phyloP scores from a whole-genome alignment of 2,329 filamentous ascomycete genomes.

The Colletotrichum sp. region DNA sequence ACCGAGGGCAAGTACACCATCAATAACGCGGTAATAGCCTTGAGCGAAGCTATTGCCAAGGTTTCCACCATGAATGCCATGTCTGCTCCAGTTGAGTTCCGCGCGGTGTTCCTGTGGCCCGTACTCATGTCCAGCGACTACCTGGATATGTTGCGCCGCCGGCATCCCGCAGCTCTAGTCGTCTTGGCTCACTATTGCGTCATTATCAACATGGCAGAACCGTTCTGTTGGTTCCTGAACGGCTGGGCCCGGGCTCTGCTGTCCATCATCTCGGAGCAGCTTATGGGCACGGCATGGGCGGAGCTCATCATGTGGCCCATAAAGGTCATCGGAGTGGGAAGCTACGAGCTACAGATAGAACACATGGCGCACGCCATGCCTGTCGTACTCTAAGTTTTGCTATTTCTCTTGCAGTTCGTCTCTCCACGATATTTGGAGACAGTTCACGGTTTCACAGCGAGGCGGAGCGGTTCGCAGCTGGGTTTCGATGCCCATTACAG shows the following conservation, averaged over 20 bases:
- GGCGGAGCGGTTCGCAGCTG: background rate
- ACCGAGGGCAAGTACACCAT: conserved; percentile 11
- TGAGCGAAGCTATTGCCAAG: conserved; percentile 11
- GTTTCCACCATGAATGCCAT: conserved; percentile 7
- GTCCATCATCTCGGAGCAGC: background rate
- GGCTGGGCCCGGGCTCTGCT: conserved; percentile 12
- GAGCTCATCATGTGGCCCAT: conserved; percentile 8
- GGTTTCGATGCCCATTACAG: background rate
- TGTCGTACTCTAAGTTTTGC: background rate
- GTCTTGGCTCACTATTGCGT: conserved; percentile 27
- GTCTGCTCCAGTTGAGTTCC: conserved; percentile 23
- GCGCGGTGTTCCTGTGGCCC: conserved; percentile 26
- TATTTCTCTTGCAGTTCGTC: background rate
- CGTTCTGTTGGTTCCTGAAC: conserved; percentile 23
- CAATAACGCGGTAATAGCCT: conserved; percentile 4
- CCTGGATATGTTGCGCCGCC: conserved; percentile 21
- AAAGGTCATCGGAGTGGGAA: background rate
- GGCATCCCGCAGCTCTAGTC: conserved; percentile 22
- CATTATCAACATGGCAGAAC: conserved; percentile 23
- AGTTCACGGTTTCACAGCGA: background rate
- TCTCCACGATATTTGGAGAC: background rate
- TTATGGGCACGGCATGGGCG: conserved; percentile 4
- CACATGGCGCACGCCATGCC: conserved; percentile 6
- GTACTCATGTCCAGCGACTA: conserved; percentile 25
- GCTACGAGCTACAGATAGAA: background rate